Conservation (phyloP, 768 basidiomycete species). For the Calocybe cyanea region DNA sequence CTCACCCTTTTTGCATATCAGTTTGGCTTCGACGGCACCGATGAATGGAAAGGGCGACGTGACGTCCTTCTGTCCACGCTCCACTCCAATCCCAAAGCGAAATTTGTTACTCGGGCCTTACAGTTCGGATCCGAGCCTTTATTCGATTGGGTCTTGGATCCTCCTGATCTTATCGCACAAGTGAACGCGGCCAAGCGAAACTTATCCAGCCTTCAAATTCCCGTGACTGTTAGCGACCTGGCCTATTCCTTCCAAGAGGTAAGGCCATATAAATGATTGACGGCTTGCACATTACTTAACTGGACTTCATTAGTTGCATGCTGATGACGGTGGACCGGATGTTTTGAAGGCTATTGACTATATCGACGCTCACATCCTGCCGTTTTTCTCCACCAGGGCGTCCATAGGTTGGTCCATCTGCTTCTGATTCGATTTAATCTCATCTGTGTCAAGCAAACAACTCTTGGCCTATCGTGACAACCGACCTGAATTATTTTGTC, state of each 20-base stretch:
- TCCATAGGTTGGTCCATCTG: constrained; percentile 42
- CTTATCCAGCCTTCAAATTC: constrained; percentile 51
- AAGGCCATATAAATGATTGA: neutral
- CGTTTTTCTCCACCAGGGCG: constrained; percentile 58
- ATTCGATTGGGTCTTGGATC: constrained; percentile 51
- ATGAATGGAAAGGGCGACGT: constrained; percentile 52
- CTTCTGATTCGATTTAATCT: neutral
- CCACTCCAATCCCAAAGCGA: constrained; percentile 57
- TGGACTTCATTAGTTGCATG: constrained; percentile 26
- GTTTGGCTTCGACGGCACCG: constrained; percentile 46
- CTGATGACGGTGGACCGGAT: constrained; percentile 44
- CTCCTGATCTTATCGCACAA: constrained; percentile 46
- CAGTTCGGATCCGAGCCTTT: constrained; percentile 75
- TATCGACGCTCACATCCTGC: constrained; percentile 68
- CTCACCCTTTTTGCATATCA: constrained; percentile 14
- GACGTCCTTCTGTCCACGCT: constrained; percentile 48
- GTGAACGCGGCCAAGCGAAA: constrained; percentile 46
- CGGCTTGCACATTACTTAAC: neutral
- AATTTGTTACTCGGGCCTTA: constrained; percentile 59
- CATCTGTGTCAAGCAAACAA: constrained; percentile 34
- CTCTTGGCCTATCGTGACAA: constrained; percentile 59
- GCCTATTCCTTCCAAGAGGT: constrained; percentile 55
- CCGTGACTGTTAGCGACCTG: constrained; percentile 67
- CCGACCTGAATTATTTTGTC: constrained; percentile 66
- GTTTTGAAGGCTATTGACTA: constrained; percentile 59